These are phyloP conservation scores for Globisporangium parvum DNA, from an alignment of 352 stramenopile genomes.

Conservation along the genomic window DNA sequence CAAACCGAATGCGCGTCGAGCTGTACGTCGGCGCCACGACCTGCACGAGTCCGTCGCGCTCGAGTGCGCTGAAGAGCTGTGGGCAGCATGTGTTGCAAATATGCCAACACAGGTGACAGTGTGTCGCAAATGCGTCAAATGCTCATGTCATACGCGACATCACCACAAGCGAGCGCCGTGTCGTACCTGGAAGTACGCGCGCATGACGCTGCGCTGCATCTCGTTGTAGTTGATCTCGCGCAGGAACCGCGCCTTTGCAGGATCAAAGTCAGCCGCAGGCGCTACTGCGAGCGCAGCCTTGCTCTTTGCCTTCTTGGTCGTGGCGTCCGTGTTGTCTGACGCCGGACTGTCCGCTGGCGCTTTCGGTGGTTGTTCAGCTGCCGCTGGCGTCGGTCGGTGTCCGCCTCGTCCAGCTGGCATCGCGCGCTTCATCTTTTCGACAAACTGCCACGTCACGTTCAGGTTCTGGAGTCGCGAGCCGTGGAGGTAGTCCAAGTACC, in stretches of 20 bases:
- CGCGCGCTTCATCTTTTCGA: constrained; percentile 80
- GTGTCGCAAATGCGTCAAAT: too few relatives aligned
- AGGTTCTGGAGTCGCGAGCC: constrained; percentile 81
- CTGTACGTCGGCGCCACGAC: constrained; percentile 46
- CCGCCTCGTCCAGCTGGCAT: constrained; percentile 14
- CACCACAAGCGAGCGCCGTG: not conserved
- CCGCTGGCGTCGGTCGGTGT: not conserved
- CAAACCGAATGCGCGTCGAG: constrained; percentile 60
- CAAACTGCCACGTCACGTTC: constrained; percentile 71
- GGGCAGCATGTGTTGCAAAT: too few relatives aligned
- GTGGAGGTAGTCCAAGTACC: constrained; percentile 83
- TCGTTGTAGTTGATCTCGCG: constrained; percentile 79
- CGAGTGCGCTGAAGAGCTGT: constrained; percentile 55
- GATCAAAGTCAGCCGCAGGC: constrained; percentile 21
- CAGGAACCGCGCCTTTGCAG: constrained; percentile 51
- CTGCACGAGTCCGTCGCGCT: constrained; percentile 59
- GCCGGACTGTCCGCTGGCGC: constrained; percentile 2
- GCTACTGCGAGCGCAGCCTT: constrained; percentile 15
- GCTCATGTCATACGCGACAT: not conserved
- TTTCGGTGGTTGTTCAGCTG: not conserved
- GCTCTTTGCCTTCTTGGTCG: constrained; percentile 10
- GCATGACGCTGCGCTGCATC: constrained; percentile 65
- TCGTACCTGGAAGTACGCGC: constrained; percentile 68
- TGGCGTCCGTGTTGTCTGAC: not conserved
- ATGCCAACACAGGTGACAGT: too few relatives aligned